A percentile compares a stretch with the other conserved stretches of the same genome.
These are phyloP conservation scores for Passiflora organensis DNA, from an alignment of 345 rosid species.

Conservation along the genomic window DNA sequence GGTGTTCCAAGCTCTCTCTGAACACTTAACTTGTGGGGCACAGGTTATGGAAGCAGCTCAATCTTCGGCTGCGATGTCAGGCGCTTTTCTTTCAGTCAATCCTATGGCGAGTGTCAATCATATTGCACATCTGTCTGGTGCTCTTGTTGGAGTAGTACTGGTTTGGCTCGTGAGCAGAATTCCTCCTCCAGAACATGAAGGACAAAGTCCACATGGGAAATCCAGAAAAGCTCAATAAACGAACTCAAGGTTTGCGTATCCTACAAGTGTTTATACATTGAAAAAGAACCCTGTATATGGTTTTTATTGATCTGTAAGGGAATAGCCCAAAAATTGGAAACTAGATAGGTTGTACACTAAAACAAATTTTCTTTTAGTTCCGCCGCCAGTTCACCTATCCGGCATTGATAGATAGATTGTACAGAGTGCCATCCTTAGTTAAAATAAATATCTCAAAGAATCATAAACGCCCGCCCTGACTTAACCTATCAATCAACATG, in stretches of 20 bases:
- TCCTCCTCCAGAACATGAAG: constrained; percentile 44
- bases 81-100: constrained; percentile 45
- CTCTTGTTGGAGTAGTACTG: constrained; percentile 70
- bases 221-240: constrained; percentile 11
- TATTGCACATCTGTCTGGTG: constrained; percentile 90
- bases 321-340: background rate
- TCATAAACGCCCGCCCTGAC: too few species aligned
- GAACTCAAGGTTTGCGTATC: background rate
- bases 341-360: too few species aligned
- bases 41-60: constrained; percentile 97
- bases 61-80: constrained; percentile 68
- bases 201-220: constrained; percentile 23
- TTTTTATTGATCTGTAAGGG: background rate
- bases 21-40: constrained; percentile 8
- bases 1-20: background rate
- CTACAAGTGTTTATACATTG: background rate
- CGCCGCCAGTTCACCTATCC: too few species aligned
- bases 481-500: too few species aligned
- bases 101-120: constrained; percentile 75
- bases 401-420: too few species aligned
- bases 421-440: too few species aligned
- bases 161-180: constrained; percentile 79
- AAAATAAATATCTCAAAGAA: too few species aligned
- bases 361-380: background rate
- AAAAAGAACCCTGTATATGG: background rate